Conservation (phyloP, 257 asterid genomes). For the Gentiana macrophylla region DNA sequence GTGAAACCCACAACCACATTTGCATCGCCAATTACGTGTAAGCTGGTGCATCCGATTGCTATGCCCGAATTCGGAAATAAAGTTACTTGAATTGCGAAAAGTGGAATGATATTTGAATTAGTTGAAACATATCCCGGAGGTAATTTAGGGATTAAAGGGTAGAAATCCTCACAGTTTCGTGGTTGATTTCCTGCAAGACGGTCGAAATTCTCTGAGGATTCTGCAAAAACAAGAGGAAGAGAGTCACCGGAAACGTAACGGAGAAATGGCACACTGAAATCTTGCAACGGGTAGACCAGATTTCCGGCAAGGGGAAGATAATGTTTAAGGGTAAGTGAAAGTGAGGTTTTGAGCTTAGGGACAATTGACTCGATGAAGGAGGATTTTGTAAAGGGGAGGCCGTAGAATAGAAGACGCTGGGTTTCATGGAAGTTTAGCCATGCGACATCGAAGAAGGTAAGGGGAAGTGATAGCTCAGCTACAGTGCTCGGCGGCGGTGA, state of each 20-base stretch:
- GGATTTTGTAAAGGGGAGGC: constrained; percentile 15
- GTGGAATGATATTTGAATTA: constrained; percentile 8
- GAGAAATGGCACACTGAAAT: constrained; percentile 15
- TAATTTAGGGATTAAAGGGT: constrained; percentile 27
- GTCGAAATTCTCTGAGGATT: constrained; percentile 18
- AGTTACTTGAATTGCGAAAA: constrained; percentile 38
- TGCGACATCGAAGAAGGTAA: constrained; percentile 26
- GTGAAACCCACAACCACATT: constrained; percentile 22
- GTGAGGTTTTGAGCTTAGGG: constrained; percentile 38
- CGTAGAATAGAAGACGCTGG: constrained; percentile 35
- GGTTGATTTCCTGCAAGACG: constrained; percentile 19
- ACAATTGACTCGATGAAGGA: constrained; percentile 21
- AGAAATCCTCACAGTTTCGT: constrained; percentile 26
- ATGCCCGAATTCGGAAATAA: constrained; percentile 30
- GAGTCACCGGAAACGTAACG: constrained; percentile 31
- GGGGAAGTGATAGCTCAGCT: constrained; percentile 20
- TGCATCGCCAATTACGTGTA: constrained; percentile 35
- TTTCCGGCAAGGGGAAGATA: constrained; percentile 35
- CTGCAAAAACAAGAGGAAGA: constrained; percentile 19
- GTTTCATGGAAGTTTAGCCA: constrained; percentile 33
- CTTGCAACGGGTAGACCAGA: constrained; percentile 12
- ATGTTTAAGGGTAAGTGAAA: constrained; percentile 35
- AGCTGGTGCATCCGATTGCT: constrained; percentile 29
- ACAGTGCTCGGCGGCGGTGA: constrained; percentile 18
- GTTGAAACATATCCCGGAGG: constrained; percentile 12